These are phyloP conservation scores for Phanerodontia chrysosporium DNA, from an alignment of 768 basidiomycete species.

Conservation along the genomic window DNA sequence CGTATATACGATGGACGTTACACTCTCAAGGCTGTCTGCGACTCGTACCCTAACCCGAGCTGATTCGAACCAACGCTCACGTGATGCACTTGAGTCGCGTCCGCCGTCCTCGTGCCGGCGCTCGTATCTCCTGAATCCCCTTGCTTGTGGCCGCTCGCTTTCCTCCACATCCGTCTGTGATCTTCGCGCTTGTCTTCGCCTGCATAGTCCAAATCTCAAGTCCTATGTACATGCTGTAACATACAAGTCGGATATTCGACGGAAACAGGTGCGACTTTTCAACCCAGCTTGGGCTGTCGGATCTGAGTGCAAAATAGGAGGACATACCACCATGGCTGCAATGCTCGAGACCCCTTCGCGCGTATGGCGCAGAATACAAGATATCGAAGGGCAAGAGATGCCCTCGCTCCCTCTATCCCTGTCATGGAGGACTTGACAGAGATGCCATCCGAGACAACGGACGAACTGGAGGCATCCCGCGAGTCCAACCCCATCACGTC, in stretches of 20 bases:
- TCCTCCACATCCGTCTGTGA: background rate
- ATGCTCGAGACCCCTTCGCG: constrained; percentile 74
- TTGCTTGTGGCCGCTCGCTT: background rate
- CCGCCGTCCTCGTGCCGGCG: background rate
- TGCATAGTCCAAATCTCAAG: no score
- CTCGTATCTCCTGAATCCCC: background rate
- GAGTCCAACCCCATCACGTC: constrained; percentile 58
- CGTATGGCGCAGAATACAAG: constrained; percentile 81
- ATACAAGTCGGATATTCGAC: background rate
- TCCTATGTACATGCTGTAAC: background rate
- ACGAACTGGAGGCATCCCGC: constrained; percentile 24
- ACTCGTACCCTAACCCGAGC: background rate
- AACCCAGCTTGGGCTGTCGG: background rate
- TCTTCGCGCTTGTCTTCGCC: background rate
- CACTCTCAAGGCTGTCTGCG: background rate
- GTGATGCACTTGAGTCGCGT: background rate
- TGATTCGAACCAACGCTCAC: background rate
- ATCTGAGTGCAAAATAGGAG: background rate
- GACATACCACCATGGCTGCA: constrained; percentile 17
- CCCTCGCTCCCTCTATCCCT: constrained; percentile 80
- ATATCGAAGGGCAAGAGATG: constrained; percentile 68
- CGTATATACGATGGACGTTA: no score
- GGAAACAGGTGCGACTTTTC: background rate
- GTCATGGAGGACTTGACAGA: constrained; percentile 60
- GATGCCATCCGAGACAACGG: constrained; percentile 27